Evolutionary conservation across 1,284 basidiomycete genomes (phyloP), one percentile per base, ranked within the genome.

Genomic region (Paramarasmius palmivorus): DNA sequence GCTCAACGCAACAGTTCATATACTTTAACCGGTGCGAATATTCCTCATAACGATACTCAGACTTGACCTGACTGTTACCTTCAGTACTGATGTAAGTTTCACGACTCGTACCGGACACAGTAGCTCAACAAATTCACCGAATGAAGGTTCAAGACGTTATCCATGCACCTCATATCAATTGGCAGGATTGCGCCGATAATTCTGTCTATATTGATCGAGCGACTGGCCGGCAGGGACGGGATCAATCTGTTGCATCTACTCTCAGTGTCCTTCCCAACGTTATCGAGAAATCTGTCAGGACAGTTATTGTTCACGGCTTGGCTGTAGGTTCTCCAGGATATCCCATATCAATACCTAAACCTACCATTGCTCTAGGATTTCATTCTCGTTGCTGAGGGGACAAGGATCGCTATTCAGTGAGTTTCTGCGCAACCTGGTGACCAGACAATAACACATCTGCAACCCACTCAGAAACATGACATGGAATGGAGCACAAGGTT

Each of bases 241-340:
- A 70, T 54, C 57, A 84, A 73, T 66, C 73, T 65, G 61, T 74
- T 15, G 79, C 85, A 4, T 79, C 85, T 1, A 78, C 78, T 2
- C 69, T 86, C 47, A 82, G 77, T 22, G 82, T 87, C 4, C 72
- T 88, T 8, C 82, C 86, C 1, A 85, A 74, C 54, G 85, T 86
- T 40, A 87, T 88, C 57, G 86, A 90, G 65, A 86, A 84, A 69
- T 88, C 77, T 54, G 75, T 79, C 53, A 74, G 86, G 49, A 79
- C 78, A 0, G 81, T 90, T 29, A 80, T 90, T 47, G 80, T 82
- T 6, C 86, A 90, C 56, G 88, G 88, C 2, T 71, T 87, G 50
- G 82, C 79, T 73, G 82, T 85, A 61, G 53, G 79, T 56, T 15
- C 32, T 14, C 14, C 36, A 8, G 47, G n/a, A 53, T 19, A 38